Conservation (phyloP, 306 rosid genomes). For the Oxytropis ochrocephala region DNA sequence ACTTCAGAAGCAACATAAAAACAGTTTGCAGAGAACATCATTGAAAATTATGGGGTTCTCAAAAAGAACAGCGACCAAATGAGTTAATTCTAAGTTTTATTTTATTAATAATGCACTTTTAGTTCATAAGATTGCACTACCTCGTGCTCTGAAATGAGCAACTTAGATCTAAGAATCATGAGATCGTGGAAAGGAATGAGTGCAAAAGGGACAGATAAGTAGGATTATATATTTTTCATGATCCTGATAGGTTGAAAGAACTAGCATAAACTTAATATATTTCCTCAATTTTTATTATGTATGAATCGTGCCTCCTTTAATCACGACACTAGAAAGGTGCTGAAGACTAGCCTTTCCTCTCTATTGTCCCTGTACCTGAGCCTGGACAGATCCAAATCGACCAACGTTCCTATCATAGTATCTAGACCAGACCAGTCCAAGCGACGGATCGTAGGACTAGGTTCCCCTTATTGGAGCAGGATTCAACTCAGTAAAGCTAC, state of each 20-base stretch:
- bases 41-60: neutral
- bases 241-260: neutral
- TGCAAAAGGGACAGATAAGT: neutral
- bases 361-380: neutral
- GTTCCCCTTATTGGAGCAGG: neutral
- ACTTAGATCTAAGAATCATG: neutral
- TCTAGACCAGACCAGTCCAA: too few relatives aligned
- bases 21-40: neutral
- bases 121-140: neutral
- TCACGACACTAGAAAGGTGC: neutral
- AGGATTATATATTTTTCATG: neutral
- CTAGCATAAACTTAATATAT: neutral
- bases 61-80: neutral
- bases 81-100: slow-evolving; percentile 7
- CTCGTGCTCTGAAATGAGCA: neutral
- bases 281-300: neutral
- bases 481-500: neutral
- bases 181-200: neutral
- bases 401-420: neutral
- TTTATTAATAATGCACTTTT: neutral
- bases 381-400: neutral
- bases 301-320: neutral
- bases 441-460: neutral
- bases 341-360: neutral
- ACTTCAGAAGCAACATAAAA: slow-evolving; percentile 17